Evolutionary conservation across 176 grass and related monocot species (phyloP), one percentile per base, ranked within the genome.

Genomic region (Zizania latifolia): DNA sequence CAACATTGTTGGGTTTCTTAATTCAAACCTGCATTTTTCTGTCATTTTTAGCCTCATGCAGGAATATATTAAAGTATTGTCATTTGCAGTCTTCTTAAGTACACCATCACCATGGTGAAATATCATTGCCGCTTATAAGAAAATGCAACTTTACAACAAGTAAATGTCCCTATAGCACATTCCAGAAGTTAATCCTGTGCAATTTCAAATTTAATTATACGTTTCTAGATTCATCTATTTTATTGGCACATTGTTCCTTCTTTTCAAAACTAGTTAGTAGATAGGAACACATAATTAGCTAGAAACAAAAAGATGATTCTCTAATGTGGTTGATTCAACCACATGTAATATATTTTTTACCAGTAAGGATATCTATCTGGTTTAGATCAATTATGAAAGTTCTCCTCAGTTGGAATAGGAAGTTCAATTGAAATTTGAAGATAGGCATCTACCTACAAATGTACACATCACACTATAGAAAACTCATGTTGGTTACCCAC

Each of bases 211-310:
- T 63, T 16, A 28, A 36, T 51, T 24, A 22, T 63, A 53, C 64
- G 22, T 53, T 53, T 8, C 48, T 77, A 65, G 59, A 21, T 51
- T 77, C 4, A 4, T n/a, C 53, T 40, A 50, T 81, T 81, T 54
- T 16, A 15, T 71, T 63, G 40, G 43, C 24, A 21, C 26, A 65
- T 64, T 73, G 16, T 64, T 64, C 50, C 44, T 64, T 73, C 0
- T 16, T 65, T 65, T 77, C 6, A 5, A 5, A 12, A 76, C 8
- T 83, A 46, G 13, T 67, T 83, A 46, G 13, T 67, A 27, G 38
- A 72, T 72, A 62, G 11, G 13, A 70, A 51, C 0, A 40, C 30
- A 13, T 31, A 81, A 58, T 60, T 51, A 36, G 10, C 23, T 41
- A 83, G 43, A 62, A 40, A 41, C 19, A 41, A 19, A 32, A 53